Conservation (phyloP, 345 rosid species). For the Jatropha curcas region DNA sequence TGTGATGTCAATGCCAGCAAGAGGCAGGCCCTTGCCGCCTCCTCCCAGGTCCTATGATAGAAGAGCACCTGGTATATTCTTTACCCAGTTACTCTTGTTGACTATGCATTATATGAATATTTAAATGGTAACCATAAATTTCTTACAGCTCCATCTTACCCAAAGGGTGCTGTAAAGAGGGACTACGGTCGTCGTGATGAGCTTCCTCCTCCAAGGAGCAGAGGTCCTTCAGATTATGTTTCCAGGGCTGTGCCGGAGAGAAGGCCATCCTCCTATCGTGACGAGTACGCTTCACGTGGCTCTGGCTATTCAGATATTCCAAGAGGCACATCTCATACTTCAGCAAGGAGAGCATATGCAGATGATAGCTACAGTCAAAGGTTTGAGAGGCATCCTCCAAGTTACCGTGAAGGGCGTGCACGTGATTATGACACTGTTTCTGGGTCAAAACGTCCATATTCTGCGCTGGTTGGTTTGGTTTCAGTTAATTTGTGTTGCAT, state of each 20-base stretch:
- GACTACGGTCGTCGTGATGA: constrained; percentile 79
- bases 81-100: neutral
- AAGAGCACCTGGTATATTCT: constrained; percentile 68
- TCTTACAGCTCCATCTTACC: constrained; percentile 61
- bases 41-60: constrained; percentile 82
- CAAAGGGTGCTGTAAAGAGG: constrained; percentile 75
- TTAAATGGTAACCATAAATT: constrained; percentile 9
- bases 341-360: constrained; percentile 71
- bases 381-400: constrained; percentile 77
- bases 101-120: neutral
- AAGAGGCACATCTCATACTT: constrained; percentile 63
- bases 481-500: neutral
- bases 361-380: constrained; percentile 80
- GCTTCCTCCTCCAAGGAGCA: constrained; percentile 78
- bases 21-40: constrained; percentile 68
- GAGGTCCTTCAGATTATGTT: constrained; percentile 71
- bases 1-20: constrained; percentile 61
- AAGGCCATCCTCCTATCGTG: constrained; percentile 70
- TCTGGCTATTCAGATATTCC: constrained; percentile 74
- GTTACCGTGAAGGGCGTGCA: constrained; percentile 70
- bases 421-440: constrained; percentile 86
- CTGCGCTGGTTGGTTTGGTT: constrained; percentile 62
- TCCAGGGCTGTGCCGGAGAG: constrained; percentile 77
- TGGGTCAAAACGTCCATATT: constrained; percentile 88
- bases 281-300: constrained; percentile 69